Base-by-base conservation (phyloP, 1,139 yeast genomes). In the Blastobotrys proliferans region DNA sequence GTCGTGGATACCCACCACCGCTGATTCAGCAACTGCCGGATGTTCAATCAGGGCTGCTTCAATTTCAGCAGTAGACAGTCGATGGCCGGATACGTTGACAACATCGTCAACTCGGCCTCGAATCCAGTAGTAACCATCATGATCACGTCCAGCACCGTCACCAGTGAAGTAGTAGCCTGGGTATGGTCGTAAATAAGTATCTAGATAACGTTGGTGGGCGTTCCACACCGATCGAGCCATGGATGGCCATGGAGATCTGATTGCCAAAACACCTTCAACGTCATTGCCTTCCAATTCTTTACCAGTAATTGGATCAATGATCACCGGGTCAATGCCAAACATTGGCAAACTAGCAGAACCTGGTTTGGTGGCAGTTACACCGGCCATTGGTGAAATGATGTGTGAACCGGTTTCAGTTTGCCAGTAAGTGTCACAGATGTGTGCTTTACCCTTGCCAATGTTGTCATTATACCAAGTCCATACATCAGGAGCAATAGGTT, bases 51-150 rank as follows among this genome's bases (percentile, higher is more conserved):
- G 73, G 30, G 95, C 94, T 29, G 97, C 85, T 72, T 92, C 98
- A 59, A 92, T 92, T 70, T 92, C 98, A 40, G 97, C 90, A 41
- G 98, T 92, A 18, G 97, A 88, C 59, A 92, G 76, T 70, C 98
- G 84, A 69, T 92, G 98, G 55, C 98, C 98, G 45, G 95, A 83
- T 41, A 92, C 97, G 64, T 92, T 92, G 56, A 92, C 97, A 51
- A 92, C 97, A 61, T 92, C 98, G 67, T 92, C 98, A 55, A 92
- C 97, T 71, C 98, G 84, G 57, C 98, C 97, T 67, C 95, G 79
- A 61, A 92, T 90, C 96, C 97, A 92, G 73, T 88, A 87, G 76
- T 83, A 90, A 41, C 97, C 97, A 61, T 92, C 97, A 60, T 83
- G 81, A 66, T 92, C 98, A 68, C 97, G 81, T 46, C 95, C 97